phyloP scores from a whole-genome alignment of 2,329 filamentous ascomycete species.

The Diaporthe vaccinii region DNA sequence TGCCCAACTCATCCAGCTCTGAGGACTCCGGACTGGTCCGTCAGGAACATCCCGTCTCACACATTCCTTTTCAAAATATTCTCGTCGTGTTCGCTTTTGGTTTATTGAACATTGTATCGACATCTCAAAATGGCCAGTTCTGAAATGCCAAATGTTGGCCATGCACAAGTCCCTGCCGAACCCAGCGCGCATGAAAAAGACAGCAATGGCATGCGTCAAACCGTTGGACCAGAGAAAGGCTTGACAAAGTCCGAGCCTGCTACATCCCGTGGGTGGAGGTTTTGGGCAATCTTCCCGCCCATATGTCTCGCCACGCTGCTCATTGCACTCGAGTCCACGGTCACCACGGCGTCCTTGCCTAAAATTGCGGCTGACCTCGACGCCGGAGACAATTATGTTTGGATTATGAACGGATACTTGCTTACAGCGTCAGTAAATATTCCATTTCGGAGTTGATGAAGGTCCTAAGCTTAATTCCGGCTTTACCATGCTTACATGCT shows the following conservation, averaged over 20 bases:
- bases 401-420: conserved; percentile 48
- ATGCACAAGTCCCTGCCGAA: background rate
- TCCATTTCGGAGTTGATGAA: background rate
- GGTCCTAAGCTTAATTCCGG: too few relatives aligned
- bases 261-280: background rate
- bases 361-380: conserved; percentile 45
- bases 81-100: background rate
- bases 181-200: background rate
- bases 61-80: background rate
- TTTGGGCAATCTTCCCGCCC: background rate
- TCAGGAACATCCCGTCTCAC: background rate
- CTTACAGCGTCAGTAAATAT: conserved; percentile 30
- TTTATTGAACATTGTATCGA: background rate
- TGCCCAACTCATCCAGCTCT: background rate
- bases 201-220: too few relatives aligned
- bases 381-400: conserved; percentile 46
- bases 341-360: conserved; percentile 47
- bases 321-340: conserved; percentile 47
- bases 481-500: background rate
- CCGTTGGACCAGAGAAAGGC: background rate
- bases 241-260: background rate
- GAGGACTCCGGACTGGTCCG: too few relatives aligned
- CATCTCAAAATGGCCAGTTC: background rate
- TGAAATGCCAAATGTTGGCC: background rate
- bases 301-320: conserved; percentile 44